Percentiles rank a stretch among this genome's conserved stretches.
These are phyloP conservation scores for Carpinus fangiana DNA, from an alignment of 306 rosid species.

Conservation along the genomic window DNA sequence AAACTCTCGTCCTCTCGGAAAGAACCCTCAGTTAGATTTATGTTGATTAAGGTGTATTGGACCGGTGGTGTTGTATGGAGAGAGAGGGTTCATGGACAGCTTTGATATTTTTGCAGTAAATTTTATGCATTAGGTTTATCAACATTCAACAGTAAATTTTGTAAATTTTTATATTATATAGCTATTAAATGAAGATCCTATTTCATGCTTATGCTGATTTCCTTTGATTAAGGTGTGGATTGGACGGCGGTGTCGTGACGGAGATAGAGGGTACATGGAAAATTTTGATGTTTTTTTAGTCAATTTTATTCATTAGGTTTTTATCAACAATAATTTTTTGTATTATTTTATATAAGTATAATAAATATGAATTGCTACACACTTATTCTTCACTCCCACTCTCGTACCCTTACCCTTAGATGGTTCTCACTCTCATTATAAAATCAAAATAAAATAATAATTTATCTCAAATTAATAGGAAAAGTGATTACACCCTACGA, in stretches of 20 bases:
- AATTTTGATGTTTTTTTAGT: not conserved
- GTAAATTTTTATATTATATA: not conserved
- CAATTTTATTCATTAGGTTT: not conserved
- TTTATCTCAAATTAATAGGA: too few species aligned
- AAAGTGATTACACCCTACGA: too few species aligned
- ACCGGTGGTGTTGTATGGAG: not conserved
- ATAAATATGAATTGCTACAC: too few species aligned
- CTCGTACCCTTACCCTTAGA: too few species aligned
- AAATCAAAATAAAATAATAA: too few species aligned
- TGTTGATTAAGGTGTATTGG: not conserved
- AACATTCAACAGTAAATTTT: too few species aligned
- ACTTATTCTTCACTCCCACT: too few species aligned
- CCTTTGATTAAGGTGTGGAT: not conserved
- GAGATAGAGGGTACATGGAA: not conserved
- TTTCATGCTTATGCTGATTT: not conserved
- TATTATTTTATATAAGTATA: not conserved
- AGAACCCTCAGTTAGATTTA: constrained; percentile 32
- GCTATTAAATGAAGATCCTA: too few species aligned
- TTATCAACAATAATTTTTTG: not conserved
- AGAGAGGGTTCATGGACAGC: not conserved
- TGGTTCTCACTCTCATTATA: too few species aligned
- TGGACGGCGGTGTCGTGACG: not conserved
- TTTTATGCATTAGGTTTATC: not conserved
- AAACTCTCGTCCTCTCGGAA: constrained; percentile 10
- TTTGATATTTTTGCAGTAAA: not conserved